Percentiles rank a stretch among this genome's conserved stretches.
phyloP scores from a whole-genome alignment of 129 eudicot genomes.

The Escallonia herrerae region DNA sequence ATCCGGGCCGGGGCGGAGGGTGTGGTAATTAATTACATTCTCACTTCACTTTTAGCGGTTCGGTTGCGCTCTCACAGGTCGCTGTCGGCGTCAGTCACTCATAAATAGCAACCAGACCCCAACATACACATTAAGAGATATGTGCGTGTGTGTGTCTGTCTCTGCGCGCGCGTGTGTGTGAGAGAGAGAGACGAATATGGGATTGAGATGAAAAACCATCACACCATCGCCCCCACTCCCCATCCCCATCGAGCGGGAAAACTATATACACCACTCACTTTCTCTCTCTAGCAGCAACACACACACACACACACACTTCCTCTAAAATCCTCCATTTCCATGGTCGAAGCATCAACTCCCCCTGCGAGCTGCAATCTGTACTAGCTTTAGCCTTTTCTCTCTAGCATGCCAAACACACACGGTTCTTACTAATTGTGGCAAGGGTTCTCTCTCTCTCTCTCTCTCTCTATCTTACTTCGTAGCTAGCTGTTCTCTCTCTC shows the following conservation, averaged over 20 bases:
- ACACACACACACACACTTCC: background rate
- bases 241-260: slow-evolving; percentile 13
- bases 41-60: background rate
- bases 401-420: background rate
- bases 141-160: background rate
- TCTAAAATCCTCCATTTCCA: background rate
- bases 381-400: background rate
- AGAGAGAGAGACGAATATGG: background rate
- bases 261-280: background rate
- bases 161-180: background rate
- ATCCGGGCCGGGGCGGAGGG: too few relatives aligned
- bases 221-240: background rate
- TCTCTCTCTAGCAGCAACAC: too few relatives aligned
- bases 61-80: background rate
- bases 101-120: too few relatives aligned
- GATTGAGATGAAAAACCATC: background rate
- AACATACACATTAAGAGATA: too few relatives aligned
- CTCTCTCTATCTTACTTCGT: background rate
- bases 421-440: background rate
- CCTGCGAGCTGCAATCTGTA: background rate
- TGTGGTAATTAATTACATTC: too few relatives aligned
- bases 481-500: background rate
- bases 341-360: background rate
- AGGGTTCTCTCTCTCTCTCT: background rate
- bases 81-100: background rate